Evolutionary conservation across 129 eudicot species (phyloP).

Genomic region (Arctium lappa): DNA sequence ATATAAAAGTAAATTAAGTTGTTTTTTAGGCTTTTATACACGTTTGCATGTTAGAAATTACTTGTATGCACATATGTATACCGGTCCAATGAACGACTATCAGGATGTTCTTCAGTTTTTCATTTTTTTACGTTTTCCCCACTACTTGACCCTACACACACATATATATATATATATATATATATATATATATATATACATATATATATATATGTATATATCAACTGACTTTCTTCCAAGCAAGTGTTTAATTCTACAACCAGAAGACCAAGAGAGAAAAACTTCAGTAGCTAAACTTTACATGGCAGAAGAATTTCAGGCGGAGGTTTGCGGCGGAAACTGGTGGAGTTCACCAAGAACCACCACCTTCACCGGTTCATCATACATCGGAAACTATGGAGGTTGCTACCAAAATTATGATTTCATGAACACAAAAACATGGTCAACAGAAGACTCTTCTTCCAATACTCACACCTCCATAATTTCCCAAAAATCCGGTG

Average conservation of each 20-base stretch:
- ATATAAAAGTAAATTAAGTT: too few species aligned
- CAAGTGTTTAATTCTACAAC: not conserved
- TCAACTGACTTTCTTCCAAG: constrained; percentile 20
- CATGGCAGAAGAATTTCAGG: constrained; percentile 41
- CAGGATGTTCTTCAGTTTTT: too few species aligned
- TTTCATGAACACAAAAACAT: constrained; percentile 22
- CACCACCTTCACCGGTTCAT: constrained; percentile 11
- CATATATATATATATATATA: not conserved
- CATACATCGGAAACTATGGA: constrained; percentile 12
- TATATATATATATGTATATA: constrained; percentile 4
- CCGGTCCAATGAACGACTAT: too few species aligned
- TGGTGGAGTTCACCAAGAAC: constrained; percentile 37
- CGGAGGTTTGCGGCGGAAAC: constrained; percentile 30
- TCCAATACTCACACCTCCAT: not conserved
- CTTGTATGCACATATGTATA: too few species aligned
- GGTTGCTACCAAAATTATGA: constrained; percentile 24
- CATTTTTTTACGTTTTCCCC: too few species aligned
- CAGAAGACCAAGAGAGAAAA: not conserved
- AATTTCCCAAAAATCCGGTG: not conserved
- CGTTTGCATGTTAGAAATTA: too few species aligned
- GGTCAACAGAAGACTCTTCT: constrained; percentile 33
- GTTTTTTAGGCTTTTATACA: too few species aligned
- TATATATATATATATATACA: not conserved
- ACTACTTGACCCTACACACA: too few species aligned
- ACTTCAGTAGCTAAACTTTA: not conserved